Base-by-base conservation (phyloP, 352 stramenopile genomes). In the Pythium rishiriense region DNA sequence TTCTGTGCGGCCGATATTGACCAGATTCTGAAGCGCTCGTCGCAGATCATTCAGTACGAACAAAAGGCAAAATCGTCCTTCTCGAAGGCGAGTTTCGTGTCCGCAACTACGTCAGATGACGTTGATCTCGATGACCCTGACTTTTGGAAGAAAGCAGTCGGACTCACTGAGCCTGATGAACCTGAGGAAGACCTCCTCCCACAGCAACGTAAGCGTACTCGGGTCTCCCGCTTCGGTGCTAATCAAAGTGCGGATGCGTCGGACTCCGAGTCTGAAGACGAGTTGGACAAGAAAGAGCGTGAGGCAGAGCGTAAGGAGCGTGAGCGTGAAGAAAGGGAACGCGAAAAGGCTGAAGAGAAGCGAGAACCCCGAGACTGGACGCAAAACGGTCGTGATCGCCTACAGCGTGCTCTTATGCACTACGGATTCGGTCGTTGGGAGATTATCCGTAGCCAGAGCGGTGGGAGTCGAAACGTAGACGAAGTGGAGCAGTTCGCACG, bases 101-200 rank as follows among this genome's bases (percentile, higher is more conserved):
- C 89, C 2, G 84, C 87, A 0, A 93, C 78, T 17, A 97, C 80
- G 3, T 92, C 83, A 0, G 85, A 98, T 62, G 93, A 99, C 64
- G 87, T 99, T n/a, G 94, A 99, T 70, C 88, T 99, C 19, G 93
- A 99, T 60, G 98, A 99, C 72, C 98, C 98, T 2, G 83, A 98
- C 56, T 99, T 99, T 62, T 99, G 98, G 98, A 98, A 99, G 62
- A 99, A 99, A 73, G 97, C 99, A 1, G 90, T 97, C 8, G 92
- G 92, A 7, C 51, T 97, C 15, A 78, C 69, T 3, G 87, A 96
- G 8, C 84, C 87, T 2, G 87, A 96, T 9, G 75, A 74, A 8
- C 49, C 71, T 4, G 87, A 91, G 62, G 53, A 73, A 1, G 81
- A 84, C 15, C 75, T 87, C 19, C 66, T 96, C 6, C 87, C 85